Evolutionary conservation across 768 basidiomycete species (phyloP), one percentile per base, ranked within the genome.

Genomic region (Calocera viscosa): DNA sequence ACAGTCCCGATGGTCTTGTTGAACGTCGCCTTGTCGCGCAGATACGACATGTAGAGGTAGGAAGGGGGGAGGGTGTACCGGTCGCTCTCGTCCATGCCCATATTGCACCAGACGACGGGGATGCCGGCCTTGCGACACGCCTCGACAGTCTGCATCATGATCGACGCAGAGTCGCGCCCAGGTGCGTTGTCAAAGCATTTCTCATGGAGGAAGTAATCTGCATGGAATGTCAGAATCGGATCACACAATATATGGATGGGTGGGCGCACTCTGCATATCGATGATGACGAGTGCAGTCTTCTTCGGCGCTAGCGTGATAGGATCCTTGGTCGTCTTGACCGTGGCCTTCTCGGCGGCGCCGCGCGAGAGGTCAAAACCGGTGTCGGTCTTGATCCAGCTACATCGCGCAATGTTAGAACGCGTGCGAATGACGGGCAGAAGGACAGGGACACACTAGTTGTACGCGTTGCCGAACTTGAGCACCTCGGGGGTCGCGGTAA

Each of bases 41-140:
- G 8, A 81, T 79, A 35, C 84, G 82, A 22, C 79, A 74, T 32
- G 86, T 79, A 10, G 85, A 76, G 16, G 87, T 60, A 60, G 24
- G 53, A 60, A 11, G 53, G 53, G 1, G 86, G 84, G 34, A 88
- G 80, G 2, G 84, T 86, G 63, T 78, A 75, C 30, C 87, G 77
- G 69, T 87, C 86, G 67, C 82, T 80, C 8, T 83, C 80, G 10
- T 85, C 86, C 24, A 88, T 77, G 30, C 86, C 86, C 86, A 86
- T 88, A 72, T 88, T 88, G 7, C 86, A 80, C 86, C 86, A 88
- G 68, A 87, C 78, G 68, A 86, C 82, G 73, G 83, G 84, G 68
- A 81, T 75, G 49, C 82, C 83, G 14, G 78, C 74, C 34, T 79
- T 71, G 49, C 86, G 78, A 64, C 86, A 74, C 22, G 75, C 72